These are phyloP conservation scores for Wallacemonas sp. DNA, from an alignment of 208 protist genomes.

Conservation along the genomic window DNA sequence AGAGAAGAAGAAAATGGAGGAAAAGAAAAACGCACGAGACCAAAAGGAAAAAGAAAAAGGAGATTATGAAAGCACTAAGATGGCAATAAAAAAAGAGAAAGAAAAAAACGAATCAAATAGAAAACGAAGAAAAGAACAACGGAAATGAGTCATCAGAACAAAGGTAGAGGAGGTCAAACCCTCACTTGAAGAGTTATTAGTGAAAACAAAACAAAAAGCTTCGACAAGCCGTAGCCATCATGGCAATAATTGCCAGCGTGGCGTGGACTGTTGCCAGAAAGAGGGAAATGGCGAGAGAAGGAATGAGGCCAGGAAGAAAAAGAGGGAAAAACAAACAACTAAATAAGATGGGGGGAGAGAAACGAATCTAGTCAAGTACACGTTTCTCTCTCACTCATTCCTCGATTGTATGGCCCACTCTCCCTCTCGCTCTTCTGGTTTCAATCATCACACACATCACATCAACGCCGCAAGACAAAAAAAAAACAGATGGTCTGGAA, in stretches of 20 bases:
- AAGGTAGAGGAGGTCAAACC: neutral
- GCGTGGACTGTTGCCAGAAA: neutral
- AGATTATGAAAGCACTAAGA: neutral
- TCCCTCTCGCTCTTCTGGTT: too few species aligned
- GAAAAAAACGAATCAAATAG: conserved; percentile 1
- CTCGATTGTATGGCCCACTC: too few species aligned
- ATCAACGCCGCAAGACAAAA: neutral
- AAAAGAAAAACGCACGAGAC: conserved; percentile 4
- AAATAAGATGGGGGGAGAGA: neutral
- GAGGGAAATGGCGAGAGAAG: neutral
- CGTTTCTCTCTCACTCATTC: too few species aligned
- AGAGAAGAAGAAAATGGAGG: conserved; percentile 2
- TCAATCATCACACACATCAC: neutral
- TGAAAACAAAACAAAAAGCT: conserved; percentile 14
- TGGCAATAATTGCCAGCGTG: neutral
- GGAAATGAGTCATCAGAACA: neutral
- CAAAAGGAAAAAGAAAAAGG: conserved; percentile 13
- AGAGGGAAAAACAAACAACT: neutral
- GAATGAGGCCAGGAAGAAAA: neutral
- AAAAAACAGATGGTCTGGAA: neutral
- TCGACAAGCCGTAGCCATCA: neutral
- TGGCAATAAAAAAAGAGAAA: neutral
- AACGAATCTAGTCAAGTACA: too few species aligned
- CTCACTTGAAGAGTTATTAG: neutral
- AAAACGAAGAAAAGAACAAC: conserved; percentile 11